A percentile compares a stretch with the other conserved stretches of the same genome.
These are phyloP conservation scores for Acmispon strigosus DNA, from an alignment of 306 rosid species.

Conservation along the genomic window DNA sequence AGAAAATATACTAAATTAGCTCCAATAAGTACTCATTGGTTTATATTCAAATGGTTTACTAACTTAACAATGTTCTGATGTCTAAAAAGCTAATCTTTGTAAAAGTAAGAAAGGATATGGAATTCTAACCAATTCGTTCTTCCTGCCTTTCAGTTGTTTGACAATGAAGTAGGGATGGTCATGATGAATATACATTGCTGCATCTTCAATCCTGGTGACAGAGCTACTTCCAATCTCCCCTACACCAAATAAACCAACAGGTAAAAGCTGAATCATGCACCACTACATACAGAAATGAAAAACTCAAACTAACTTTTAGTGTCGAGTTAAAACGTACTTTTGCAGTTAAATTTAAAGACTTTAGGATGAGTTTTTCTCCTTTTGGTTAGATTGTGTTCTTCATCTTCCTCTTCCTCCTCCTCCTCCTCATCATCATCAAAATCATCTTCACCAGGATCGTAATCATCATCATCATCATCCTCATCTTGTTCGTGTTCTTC, in stretches of 20 bases:
- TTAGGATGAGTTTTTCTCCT: not conserved
- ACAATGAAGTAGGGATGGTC: conserved; percentile 1
- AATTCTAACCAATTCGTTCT: conserved; percentile 11
- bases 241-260: not conserved
- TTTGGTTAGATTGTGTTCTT: not conserved
- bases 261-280: not conserved
- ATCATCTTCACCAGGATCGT: no score
- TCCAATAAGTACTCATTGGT: no score
- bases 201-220: not conserved
- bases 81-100: no score
- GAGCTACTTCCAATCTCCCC: no score
- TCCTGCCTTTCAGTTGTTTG: not conserved
- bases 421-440: no score
- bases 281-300: not conserved
- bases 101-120: no score
- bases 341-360: not conserved
- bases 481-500: not conserved
- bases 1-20: no score
- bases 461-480: not conserved
- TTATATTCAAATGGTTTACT: no score
- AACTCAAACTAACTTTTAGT: not conserved
- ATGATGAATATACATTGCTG: not conserved
- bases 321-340: not conserved
- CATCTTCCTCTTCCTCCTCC: not conserved
- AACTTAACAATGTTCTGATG: no score